Conservation (phyloP, 2,329 filamentous ascomycete genomes). For the Thelonectria discophora region DNA sequence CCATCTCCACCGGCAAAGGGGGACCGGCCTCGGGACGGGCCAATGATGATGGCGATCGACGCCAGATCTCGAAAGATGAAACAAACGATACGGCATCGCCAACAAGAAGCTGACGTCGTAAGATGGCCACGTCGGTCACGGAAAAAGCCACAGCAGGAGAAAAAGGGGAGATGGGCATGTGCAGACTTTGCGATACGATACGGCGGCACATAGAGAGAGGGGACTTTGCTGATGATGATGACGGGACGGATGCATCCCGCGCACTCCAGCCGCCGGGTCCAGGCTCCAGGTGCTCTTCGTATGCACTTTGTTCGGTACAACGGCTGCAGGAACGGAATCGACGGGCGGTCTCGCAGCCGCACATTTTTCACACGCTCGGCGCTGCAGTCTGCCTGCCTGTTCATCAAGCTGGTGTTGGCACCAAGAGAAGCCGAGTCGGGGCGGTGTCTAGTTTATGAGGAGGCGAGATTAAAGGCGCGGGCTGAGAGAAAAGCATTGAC, state of each 20-base stretch:
- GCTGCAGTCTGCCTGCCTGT: too few relatives aligned
- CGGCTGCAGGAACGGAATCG: conserved; percentile 6
- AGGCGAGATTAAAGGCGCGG: conserved; percentile 25
- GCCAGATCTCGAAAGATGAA: conserved; percentile 24
- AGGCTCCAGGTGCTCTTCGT: not conserved
- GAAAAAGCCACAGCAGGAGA: not conserved
- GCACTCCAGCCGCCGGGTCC: not conserved
- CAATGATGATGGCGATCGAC: conserved; percentile 20
- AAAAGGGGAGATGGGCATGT: too few relatives aligned
- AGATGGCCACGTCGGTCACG: conserved; percentile 19
- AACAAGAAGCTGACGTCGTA: conserved; percentile 9
- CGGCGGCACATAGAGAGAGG: not conserved
- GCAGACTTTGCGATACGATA: too few relatives aligned
- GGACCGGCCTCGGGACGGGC: not conserved
- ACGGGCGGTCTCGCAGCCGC: not conserved
- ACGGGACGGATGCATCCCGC: not conserved
- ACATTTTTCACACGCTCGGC: not conserved
- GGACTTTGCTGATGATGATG: not conserved
- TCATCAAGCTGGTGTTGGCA: not conserved
- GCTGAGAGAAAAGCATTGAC: conserved; percentile 10
- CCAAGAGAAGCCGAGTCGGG: conserved; percentile 1
- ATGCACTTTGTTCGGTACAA: not conserved
- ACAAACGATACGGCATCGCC: conserved; percentile 19
- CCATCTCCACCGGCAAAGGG: not conserved
- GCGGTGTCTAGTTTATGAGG: conserved; percentile 6